Conservation (phyloP, 345 rosid genomes). For the Conringia planisiliqua region DNA sequence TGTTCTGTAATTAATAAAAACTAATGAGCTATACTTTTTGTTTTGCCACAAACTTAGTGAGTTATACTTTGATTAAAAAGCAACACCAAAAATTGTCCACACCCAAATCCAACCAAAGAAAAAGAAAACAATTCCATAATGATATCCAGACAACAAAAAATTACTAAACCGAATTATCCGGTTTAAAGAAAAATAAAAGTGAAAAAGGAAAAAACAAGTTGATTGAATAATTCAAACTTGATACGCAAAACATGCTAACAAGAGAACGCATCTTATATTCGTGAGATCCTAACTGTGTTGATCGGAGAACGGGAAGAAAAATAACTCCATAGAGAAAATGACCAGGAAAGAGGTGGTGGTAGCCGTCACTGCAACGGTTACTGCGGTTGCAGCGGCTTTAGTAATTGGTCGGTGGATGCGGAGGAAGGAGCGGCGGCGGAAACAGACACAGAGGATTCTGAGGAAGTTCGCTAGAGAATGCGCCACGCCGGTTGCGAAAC, state of each 20-base stretch:
- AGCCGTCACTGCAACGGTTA: conserved; percentile 24
- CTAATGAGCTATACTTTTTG: no score
- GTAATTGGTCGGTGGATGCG: conserved; percentile 25
- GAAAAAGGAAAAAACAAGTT: background rate
- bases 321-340: background rate
- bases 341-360: conserved; percentile 35
- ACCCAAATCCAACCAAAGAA: background rate
- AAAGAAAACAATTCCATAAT: background rate
- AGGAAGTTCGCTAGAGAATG: conserved; percentile 51
- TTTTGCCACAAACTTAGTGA: no score
- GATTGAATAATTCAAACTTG: conserved; percentile 31
- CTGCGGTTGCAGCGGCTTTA: conserved; percentile 27
- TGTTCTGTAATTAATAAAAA: no score
- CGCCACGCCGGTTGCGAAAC: conserved; percentile 53
- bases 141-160: background rate
- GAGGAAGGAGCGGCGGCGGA: conserved; percentile 37
- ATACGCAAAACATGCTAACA: conserved; percentile 27
- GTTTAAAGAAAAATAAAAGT: background rate
- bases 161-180: background rate
- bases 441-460: conserved; percentile 41
- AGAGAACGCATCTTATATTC: conserved; percentile 10
- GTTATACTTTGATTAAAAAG: background rate
- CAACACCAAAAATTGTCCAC: background rate
- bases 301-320: background rate
- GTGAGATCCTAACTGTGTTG: background rate